Percentiles rank a stretch among this genome's conserved stretches.
These are phyloP conservation scores for Leccinum disarticulatum DNA, from an alignment of 768 basidiomycete species.

Conservation along the genomic window DNA sequence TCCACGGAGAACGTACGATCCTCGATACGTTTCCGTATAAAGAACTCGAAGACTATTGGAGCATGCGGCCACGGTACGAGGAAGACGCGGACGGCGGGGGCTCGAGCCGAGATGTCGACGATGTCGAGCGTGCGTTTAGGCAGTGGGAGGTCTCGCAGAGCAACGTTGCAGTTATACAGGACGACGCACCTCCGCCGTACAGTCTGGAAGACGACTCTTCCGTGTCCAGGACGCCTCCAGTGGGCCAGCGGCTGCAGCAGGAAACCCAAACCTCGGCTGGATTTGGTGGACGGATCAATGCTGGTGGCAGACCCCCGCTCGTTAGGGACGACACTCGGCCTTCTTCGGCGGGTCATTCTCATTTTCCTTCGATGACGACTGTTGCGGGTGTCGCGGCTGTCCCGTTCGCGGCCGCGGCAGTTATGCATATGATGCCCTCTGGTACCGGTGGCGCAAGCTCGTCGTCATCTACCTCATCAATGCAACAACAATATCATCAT, in stretches of 20 bases:
- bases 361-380: constrained; percentile 6
- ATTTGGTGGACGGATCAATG: background rate
- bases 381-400: background rate
- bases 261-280: background rate
- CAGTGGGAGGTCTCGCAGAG: constrained; percentile 39
- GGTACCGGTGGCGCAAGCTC: background rate
- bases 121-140: constrained; percentile 36
- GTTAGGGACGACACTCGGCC: constrained; percentile 9
- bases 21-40: constrained; percentile 66
- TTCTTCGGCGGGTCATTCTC: background rate
- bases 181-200: constrained; percentile 69
- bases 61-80: constrained; percentile 58
- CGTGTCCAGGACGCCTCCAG: background rate
- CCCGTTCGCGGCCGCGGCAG: background rate
- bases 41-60: constrained; percentile 76
- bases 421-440: background rate
- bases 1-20: constrained; percentile 63
- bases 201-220: constrained; percentile 42
- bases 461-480: background rate
- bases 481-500: background rate
- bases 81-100: constrained; percentile 9
- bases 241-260: background rate
- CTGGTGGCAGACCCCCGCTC: background rate
- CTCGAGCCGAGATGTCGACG: constrained; percentile 20
- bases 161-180: constrained; percentile 30